Evolutionary conservation across 1,284 basidiomycete species (phyloP).

Genomic region (Leccinum fallax): DNA sequence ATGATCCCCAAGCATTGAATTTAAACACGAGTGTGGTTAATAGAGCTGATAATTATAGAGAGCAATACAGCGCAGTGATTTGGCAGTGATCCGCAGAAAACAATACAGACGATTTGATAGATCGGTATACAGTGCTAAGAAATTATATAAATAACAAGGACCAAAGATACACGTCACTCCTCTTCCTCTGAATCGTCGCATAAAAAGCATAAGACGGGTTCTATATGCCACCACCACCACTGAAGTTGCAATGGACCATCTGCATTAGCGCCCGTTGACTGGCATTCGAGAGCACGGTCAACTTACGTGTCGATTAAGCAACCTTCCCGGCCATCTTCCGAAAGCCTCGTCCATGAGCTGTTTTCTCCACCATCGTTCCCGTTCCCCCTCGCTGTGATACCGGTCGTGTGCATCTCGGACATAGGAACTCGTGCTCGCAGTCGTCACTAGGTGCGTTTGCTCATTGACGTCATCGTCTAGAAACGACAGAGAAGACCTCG

Average conservation of each 20-base stretch:
- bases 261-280: not conserved
- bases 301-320: conserved; percentile 69
- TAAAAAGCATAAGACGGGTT: conserved; percentile 60
- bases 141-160: not conserved
- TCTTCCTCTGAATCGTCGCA: conserved; percentile 34
- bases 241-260: conserved; percentile 27
- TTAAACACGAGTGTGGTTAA: conserved; percentile 8
- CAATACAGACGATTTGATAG: conserved; percentile 15
- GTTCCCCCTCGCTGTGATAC: conserved; percentile 30
- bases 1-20: conserved; percentile 50
- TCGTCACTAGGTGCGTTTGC: conserved; percentile 34
- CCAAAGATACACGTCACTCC: conserved; percentile 18
- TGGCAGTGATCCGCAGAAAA: conserved; percentile 13
- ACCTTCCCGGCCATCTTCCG: conserved; percentile 66
- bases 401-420: conserved; percentile 9
- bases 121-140: conserved; percentile 2
- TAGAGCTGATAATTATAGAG: not conserved
- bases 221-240: conserved; percentile 82
- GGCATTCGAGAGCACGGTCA: conserved; percentile 7
- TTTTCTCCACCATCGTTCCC: conserved; percentile 39
- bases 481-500: conserved; percentile 10
- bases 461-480: conserved; percentile 29
- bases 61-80: conserved; percentile 7
- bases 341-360: conserved; percentile 52
- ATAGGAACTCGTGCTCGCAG: conserved; percentile 19